phyloP scores from a whole-genome alignment of 768 basidiomycete species.

The Rossbeevera mucosa region DNA sequence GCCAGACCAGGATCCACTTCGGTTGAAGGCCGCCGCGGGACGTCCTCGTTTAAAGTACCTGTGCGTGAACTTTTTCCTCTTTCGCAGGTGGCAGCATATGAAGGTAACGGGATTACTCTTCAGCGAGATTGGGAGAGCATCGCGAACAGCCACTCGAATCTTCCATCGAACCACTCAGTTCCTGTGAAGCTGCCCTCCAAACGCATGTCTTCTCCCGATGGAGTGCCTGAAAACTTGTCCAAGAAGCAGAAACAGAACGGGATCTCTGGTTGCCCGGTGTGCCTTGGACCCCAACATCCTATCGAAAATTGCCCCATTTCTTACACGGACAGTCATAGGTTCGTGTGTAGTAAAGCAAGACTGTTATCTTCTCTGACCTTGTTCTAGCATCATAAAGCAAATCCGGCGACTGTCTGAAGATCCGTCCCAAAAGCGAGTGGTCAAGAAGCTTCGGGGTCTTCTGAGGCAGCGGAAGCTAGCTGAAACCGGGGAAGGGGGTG shows the following conservation, averaged over 20 bases:
- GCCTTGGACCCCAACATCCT: constrained; percentile 41
- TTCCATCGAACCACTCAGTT: neutral
- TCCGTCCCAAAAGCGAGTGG: constrained; percentile 32
- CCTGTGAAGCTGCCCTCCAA: constrained; percentile 29
- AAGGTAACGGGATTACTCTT: neutral
- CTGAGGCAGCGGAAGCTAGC: constrained; percentile 32
- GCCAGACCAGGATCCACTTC: constrained; percentile 25
- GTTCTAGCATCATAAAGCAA: constrained; percentile 38
- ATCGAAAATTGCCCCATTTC: constrained; percentile 56
- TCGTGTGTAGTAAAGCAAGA: constrained; percentile 4
- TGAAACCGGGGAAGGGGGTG: constrained; percentile 3
- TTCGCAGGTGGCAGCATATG: neutral
- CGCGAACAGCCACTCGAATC: neutral
- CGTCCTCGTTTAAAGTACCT: constrained; percentile 2
- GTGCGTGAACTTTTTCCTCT: neutral
- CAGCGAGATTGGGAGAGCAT: neutral
- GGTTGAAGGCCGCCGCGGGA: neutral
- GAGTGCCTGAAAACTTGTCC: constrained; percentile 19
- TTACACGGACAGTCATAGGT: constrained; percentile 52
- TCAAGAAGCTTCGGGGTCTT: constrained; percentile 38
- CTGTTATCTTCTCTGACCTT: constrained; percentile 5
- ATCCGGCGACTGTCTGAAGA: constrained; percentile 43
- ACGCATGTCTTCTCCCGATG: constrained; percentile 33
- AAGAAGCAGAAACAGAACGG: constrained; percentile 38
- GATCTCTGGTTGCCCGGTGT: constrained; percentile 42